A percentile compares a stretch with the other conserved stretches of the same genome.
These are phyloP conservation scores for Lignosus rhinocerotis DNA, from an alignment of 1,284 basidiomycete genomes.

Conservation along the genomic window DNA sequence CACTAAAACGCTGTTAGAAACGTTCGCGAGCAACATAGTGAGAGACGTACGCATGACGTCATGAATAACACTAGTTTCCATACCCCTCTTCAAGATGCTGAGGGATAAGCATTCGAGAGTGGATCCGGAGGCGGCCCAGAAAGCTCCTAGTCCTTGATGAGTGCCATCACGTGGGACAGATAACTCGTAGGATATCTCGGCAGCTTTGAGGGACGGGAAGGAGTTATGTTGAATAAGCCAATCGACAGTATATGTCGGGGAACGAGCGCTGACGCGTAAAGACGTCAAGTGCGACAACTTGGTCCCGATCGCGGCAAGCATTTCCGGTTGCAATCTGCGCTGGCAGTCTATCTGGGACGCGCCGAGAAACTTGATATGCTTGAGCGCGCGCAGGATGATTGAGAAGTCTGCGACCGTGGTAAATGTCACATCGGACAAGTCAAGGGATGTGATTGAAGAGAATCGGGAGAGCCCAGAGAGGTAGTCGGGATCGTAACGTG, in stretches of 20 bases:
- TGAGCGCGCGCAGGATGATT: constrained; percentile 12
- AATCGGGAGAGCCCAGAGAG: constrained; percentile 7
- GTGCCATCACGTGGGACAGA: neutral
- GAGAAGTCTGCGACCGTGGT: constrained; percentile 17
- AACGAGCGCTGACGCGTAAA: neutral
- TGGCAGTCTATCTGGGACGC: constrained; percentile 14
- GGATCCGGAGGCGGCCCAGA: constrained; percentile 9
- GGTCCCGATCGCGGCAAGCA: neutral
- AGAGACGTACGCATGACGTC: constrained; percentile 8
- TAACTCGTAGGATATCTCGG: constrained; percentile 11
- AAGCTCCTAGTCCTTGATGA: constrained; percentile 7
- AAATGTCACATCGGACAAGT: constrained; percentile 16
- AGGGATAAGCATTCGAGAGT: constrained; percentile 13
- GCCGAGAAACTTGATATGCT: neutral
- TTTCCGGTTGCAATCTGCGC: constrained; percentile 1
- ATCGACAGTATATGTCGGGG: constrained; percentile 9
- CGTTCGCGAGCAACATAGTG: neutral
- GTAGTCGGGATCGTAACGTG: constrained; percentile 15
- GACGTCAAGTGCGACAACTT: constrained; percentile 5
- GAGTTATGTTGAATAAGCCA: constrained; percentile 10
- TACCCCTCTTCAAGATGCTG: constrained; percentile 11
- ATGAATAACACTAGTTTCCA: neutral
- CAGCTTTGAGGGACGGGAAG: constrained; percentile 7
- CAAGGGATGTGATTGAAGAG: constrained; percentile 15
- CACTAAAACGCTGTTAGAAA: constrained; percentile 1